Base-by-base conservation (phyloP, 2,329 filamentous ascomycete genomes). In the Aspergillus versicolor region DNA sequence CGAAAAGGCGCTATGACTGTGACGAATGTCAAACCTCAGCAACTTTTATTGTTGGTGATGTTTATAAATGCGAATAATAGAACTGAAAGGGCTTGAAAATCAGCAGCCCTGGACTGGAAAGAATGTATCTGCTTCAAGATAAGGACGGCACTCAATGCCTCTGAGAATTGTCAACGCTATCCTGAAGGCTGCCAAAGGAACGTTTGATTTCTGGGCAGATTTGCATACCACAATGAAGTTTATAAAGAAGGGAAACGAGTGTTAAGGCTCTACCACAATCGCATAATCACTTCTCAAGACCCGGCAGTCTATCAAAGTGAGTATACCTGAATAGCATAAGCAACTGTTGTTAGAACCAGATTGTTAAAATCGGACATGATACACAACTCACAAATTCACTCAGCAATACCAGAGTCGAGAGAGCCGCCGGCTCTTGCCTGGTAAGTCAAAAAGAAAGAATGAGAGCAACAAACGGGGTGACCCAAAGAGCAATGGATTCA, bases 81-180 rank as follows among this genome's bases (percentile, higher is more conserved):
- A 54, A 60, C 50, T 11, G 58, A 64, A 55, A 42, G 53, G 32
- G 56, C 49, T 62, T 62, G 62, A 63, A 51, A 58, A 58, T 58
- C 58, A 57, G 52, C 47, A 56, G 62, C 62, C 61, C 62, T 61
- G 64, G 60, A 37, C 41, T 52, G 50, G 44, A 60, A 55, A 42
- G 57, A 64, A 63, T 38, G 63, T 59, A 41, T 52, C 42, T 60
- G 63, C 65, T 34, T 60, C 65, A 65, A 56, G 60, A 47, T 46
- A 45, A 43, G 38, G 66, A 63, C 32, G 65, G 65, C 68, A 71
- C 57, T 70, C 70, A 71, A 72, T 71, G 66, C 67, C 70, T 64
- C 64, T 68, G 56, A 54, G 44, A 45, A 41, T 52, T 53, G 54
- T 60, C 30, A 46, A 54, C 34, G 21, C 19, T 37, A 37, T 3